Base-by-base conservation (phyloP, 495 filamentous ascomycete genomes). In the Hypoxylon subgilvum region DNA sequence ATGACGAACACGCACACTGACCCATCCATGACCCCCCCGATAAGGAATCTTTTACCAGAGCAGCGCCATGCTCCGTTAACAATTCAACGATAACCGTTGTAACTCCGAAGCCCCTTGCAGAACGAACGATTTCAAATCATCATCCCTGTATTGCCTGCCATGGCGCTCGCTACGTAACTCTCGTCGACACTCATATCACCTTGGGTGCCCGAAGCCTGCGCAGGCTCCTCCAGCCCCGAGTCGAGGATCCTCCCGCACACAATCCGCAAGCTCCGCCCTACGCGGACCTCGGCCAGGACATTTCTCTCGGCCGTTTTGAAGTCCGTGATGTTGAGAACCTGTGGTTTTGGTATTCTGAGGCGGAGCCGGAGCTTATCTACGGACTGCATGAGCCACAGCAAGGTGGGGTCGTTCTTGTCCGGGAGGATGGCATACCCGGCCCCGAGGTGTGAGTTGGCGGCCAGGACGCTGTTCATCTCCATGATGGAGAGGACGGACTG, bases 261-360 rank as follows among this genome's bases (percentile, higher is more conserved):
- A 7, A 63, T 44, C 1, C 43, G 53, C 23, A 53, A 4, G 28
- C 46, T 48, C 1, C 60, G 52, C 21, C 60, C 60, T 19, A 63
- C 42, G n/a, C 60, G 60, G 13, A 67, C 52, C 10, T 69, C 67
- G 2, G 58, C 46, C 2, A 69, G 17, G 9, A 69, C 59, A 13
- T 57, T 69, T 40, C 54, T 69, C n/a, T 69, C 67, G 6, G 63
- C 63, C 2, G 67, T 69, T 43, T 69, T 65, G 10, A 69, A 67
- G 43, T 67, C 66, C 17, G 67, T 67, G 17, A 67, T 57, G 25
- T 65, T 64, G 32, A 69, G 52, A 16, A 67, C 51, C 35, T 59
- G 52, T 6, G 60, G 63, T 32, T 57, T 67, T 1, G 67, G 67
- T 16, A 63, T 63, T 30, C 54, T 55, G 12, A 69, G 55, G 51